Evolutionary conservation across 768 basidiomycete species (phyloP).

Genomic region (Amanita fuliginea): DNA sequence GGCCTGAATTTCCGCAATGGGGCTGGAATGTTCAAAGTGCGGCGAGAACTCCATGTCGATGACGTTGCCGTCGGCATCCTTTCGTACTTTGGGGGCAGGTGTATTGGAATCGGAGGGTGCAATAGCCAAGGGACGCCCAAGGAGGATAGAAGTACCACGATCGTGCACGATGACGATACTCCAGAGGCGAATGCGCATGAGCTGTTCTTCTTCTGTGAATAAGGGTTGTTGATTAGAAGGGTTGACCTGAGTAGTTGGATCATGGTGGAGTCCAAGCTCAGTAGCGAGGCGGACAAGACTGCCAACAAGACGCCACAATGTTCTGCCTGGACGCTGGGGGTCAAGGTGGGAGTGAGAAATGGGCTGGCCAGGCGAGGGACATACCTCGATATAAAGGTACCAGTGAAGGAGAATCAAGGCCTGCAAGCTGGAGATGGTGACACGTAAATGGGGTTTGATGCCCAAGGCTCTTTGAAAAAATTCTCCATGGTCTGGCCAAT

Average conservation of each 20-base stretch:
- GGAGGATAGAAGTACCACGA: constrained; percentile 78
- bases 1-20: constrained; percentile 76
- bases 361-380: constrained; percentile 9
- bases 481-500: constrained; percentile 77
- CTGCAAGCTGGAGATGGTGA: constrained; percentile 75
- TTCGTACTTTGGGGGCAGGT: constrained; percentile 45
- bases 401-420: constrained; percentile 78
- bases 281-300: constrained; percentile 74
- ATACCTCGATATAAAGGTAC: constrained; percentile 83
- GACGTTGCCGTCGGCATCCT: constrained; percentile 19
- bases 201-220: constrained; percentile 70
- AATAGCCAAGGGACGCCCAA: constrained; percentile 78
- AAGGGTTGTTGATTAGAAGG: constrained; percentile 24
- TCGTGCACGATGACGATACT: constrained; percentile 79
- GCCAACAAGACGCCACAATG: constrained; percentile 81
- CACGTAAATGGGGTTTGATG: constrained; percentile 73
- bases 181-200: constrained; percentile 76
- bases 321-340: constrained; percentile 73
- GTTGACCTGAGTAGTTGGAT: constrained; percentile 56
- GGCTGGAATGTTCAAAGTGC: constrained; percentile 68
- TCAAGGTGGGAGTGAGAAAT: constrained; percentile 3
- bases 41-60: constrained; percentile 50
- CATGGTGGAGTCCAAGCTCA: constrained; percentile 80
- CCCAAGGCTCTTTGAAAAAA: constrained; percentile 73
- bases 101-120: constrained; percentile 78